phyloP scores from a whole-genome alignment of 768 basidiomycete genomes.

The Exsudoporus frostii region DNA sequence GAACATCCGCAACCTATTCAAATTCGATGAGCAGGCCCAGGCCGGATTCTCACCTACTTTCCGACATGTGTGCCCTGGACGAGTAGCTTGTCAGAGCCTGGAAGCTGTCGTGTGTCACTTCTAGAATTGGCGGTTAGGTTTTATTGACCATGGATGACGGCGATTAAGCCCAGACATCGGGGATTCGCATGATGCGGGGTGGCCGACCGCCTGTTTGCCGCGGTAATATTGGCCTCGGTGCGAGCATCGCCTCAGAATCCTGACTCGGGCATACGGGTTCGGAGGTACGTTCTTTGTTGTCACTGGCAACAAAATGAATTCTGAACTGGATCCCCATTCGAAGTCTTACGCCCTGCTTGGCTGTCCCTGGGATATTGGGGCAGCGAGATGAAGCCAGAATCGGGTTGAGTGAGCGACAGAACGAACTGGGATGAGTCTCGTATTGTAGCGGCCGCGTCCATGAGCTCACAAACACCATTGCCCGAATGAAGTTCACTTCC shows the following conservation, averaged over 20 bases:
- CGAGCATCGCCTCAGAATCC: conserved; percentile 3
- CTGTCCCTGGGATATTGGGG: conserved; percentile 7
- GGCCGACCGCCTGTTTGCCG: conserved; percentile 9
- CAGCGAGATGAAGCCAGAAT: conserved; percentile 7
- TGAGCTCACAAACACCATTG: conserved; percentile 10
- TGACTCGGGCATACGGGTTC: conserved; percentile 4
- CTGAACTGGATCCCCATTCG: conserved; percentile 24
- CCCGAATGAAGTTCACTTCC: conserved; percentile 23
- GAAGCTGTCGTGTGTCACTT: conserved; percentile 7
- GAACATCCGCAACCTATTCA: not conserved
- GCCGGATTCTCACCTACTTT: conserved; percentile 10
- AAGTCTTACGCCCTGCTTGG: conserved; percentile 5
- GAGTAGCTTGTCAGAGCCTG: conserved; percentile 6
- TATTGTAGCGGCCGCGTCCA: conserved; percentile 12
- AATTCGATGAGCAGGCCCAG: not conserved
- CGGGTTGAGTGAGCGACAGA: conserved; percentile 2
- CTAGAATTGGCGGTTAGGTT: conserved; percentile 3
- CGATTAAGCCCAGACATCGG: conserved; percentile 18
- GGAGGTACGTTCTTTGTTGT: conserved; percentile 23
- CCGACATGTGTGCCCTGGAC: not conserved
- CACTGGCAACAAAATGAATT: conserved; percentile 22
- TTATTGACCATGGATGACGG: conserved; percentile 15
- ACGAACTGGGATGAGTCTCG: conserved; percentile 17
- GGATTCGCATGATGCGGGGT: conserved; percentile 23
- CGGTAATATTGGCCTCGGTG: conserved; percentile 14